A percentile compares a stretch with the other conserved stretches of the same genome.
Evolutionary conservation across 1,284 basidiomycete species (phyloP).

Genomic region (Papiliotrema fonsecae): DNA sequence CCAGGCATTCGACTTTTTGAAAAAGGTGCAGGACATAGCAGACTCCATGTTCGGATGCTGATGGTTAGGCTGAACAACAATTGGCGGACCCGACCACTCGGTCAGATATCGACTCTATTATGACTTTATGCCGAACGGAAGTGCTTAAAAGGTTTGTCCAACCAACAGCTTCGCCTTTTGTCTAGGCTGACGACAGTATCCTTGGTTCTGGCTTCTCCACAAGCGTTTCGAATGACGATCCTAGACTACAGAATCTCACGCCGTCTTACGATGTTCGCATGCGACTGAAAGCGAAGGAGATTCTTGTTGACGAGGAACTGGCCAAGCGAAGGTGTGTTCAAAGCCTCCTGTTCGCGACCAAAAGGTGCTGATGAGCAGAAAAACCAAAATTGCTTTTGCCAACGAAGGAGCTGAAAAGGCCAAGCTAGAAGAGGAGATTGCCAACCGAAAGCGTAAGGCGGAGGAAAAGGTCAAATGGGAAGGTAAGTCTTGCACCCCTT

Average conservation of each 20-base stretch:
- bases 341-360: background rate
- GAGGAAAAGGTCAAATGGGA: slow-evolving; percentile 55
- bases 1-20: slow-evolving; percentile 55
- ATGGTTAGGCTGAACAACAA: slow-evolving; percentile 42
- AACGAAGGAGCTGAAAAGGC: slow-evolving; percentile 55
- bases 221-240: slow-evolving; percentile 47
- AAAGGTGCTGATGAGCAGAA: slow-evolving; percentile 20
- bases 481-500: slow-evolving; percentile 33
- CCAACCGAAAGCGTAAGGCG: slow-evolving; percentile 48
- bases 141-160: slow-evolving; percentile 43
- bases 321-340: slow-evolving; percentile 47
- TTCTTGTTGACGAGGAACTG: slow-evolving; percentile 56
- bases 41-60: slow-evolving; percentile 17
- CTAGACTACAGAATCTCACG: slow-evolving; percentile 43
- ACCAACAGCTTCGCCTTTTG: background rate
- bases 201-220: slow-evolving; percentile 39
- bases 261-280: slow-evolving; percentile 50
- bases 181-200: slow-evolving; percentile 18
- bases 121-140: slow-evolving; percentile 40
- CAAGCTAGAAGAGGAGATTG: slow-evolving; percentile 50
- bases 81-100: slow-evolving; percentile 38
- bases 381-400: slow-evolving; percentile 52
- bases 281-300: slow-evolving; percentile 51
- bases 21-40: too few relatives aligned
- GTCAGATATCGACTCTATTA: slow-evolving; percentile 46